A percentile compares a stretch with the other conserved stretches of the same genome.
Conservation (phyloP, 1,284 basidiomycete genomes). For the Microbotryum lychnidis-dioicae region DNA sequence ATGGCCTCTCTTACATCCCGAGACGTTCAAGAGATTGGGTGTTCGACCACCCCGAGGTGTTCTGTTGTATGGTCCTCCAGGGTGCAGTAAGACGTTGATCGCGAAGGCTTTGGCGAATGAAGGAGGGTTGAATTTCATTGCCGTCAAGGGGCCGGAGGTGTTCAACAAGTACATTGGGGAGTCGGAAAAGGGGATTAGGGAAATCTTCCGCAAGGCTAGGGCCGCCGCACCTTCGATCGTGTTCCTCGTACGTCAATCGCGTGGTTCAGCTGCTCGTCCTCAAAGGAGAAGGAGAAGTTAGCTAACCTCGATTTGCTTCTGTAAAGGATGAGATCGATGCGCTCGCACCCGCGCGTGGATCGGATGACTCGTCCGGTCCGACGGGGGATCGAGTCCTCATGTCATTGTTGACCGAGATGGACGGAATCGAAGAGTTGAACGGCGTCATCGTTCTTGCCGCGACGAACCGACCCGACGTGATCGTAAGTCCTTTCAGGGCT, state of each 20-base stretch:
- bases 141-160: constrained; percentile 96
- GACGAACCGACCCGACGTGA: constrained; percentile 87
- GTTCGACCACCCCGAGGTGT: constrained; percentile 83
- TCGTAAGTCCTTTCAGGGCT: constrained; percentile 52
- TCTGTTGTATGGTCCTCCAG: constrained; percentile 90
- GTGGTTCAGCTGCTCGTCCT: background rate
- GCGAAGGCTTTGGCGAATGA: constrained; percentile 91
- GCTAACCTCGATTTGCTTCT: background rate
- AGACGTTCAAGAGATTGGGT: constrained; percentile 77
- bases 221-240: constrained; percentile 89
- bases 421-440: constrained; percentile 85
- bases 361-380: constrained; percentile 54
- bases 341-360: constrained; percentile 63
- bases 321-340: constrained; percentile 93
- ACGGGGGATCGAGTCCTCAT: constrained; percentile 84
- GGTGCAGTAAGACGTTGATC: constrained; percentile 92
- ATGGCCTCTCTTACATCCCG: constrained; percentile 84
- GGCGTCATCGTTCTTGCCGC: constrained; percentile 93
- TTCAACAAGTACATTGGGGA: constrained; percentile 97
- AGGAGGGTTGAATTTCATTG: constrained; percentile 91
- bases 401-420: constrained; percentile 94
- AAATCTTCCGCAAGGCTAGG: constrained; percentile 90
- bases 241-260: constrained; percentile 66
- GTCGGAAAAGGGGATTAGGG: constrained; percentile 86
- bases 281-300: background rate